Base-by-base conservation (phyloP, 2,329 filamentous ascomycete genomes). In the Mycosphaerella sp. region DNA sequence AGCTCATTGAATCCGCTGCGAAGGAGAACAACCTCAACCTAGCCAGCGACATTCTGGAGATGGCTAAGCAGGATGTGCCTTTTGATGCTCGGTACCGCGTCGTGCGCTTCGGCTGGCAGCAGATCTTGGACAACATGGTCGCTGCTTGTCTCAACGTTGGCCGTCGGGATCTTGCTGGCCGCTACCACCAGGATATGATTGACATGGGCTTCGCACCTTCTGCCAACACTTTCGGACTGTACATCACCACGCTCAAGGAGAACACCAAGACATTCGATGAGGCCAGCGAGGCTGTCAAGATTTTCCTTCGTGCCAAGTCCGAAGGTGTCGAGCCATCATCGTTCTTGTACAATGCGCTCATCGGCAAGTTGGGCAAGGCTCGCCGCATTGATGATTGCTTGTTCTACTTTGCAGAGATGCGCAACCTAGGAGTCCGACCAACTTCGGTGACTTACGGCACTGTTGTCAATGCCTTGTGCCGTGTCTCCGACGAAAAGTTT, bases 191-290 rank as follows among this genome's bases (percentile, higher is more conserved):
- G 71, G 89, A 98, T 70, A 79, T 98, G 62, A 78, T 95, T 46
- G 85, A 89, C 57, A 93, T 97, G 78, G 92, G 92, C 45, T 84
- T 87, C 56, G 86, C 91, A 8, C 93, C 93, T 12, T 95, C 92
- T 2, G 93, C 93, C 42, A 98, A 98, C 77, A 98, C 93, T 0
- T 98, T 95, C 64, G 93, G 93, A 56, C 81, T 98, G 14, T 98
- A 97, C 79, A 98, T 98, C 73, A 97, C 95, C n/a, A 97, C 92
- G 1, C 78, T 98, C 58, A 96, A 97, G 76, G 92, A 95, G 68
- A 95, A 89, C 0, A 89, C 89, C 61, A 95, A 95, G 81, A 97
- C 91, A 0, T 97, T 96, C 62, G 93, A 98, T 66, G 93, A 98
- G 72, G 93, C 93, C 9, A 90, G 90, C 7, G 93, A 97, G 71